phyloP scores from a whole-genome alignment of 148 eudicot genomes.

The Diospyros kaki region DNA sequence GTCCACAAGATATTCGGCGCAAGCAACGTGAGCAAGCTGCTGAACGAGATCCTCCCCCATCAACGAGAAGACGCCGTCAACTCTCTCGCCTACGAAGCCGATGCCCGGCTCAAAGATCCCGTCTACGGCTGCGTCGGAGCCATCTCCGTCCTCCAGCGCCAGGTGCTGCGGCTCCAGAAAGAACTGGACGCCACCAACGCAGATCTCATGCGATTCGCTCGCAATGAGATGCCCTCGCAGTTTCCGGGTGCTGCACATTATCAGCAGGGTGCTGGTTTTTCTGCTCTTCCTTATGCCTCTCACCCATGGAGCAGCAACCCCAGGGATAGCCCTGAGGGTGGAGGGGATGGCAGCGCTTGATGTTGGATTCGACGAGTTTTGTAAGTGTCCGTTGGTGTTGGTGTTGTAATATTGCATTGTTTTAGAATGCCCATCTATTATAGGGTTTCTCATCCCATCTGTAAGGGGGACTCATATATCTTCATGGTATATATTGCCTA shows the following conservation, averaged over 20 bases:
- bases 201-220: constrained; percentile 29
- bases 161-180: constrained; percentile 40
- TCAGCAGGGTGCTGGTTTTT: background rate
- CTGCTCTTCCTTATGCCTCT: constrained; percentile 7
- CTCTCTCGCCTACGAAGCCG: constrained; percentile 54
- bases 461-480: background rate
- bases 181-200: constrained; percentile 56
- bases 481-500: no score
- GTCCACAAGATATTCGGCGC: constrained; percentile 43
- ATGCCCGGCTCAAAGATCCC: constrained; percentile 50
- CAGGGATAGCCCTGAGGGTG: constrained; percentile 8
- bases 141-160: constrained; percentile 48
- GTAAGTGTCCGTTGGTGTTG: background rate
- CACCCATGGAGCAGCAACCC: constrained; percentile 10
- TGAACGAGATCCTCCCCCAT: constrained; percentile 45
- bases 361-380: no score
- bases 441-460: constrained; percentile 9
- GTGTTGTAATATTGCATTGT: background rate
- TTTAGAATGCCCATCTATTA: background rate
- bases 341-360: constrained; percentile 1
- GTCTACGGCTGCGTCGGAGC: constrained; percentile 60
- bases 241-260: constrained; percentile 5
- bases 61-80: constrained; percentile 57
- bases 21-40: constrained; percentile 50
- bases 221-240: constrained; percentile 17